Percentiles rank a stretch among this genome's conserved stretches.
Conservation (phyloP, 1,139 yeast genomes). For the Diutina sp. region DNA sequence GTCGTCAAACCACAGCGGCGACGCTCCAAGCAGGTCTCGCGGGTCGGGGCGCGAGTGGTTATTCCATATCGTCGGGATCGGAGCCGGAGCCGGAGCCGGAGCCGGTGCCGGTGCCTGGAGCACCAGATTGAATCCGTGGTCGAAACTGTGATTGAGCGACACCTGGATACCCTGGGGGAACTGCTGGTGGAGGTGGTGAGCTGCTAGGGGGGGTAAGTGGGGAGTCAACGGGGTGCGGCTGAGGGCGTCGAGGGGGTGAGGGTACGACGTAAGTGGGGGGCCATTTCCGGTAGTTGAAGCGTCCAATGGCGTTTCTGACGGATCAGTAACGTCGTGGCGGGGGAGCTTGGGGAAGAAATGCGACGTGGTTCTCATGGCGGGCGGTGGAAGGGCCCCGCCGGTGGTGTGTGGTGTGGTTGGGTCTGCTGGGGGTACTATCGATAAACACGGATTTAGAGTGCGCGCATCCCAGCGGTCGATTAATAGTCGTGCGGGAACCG, state of each 20-base stretch:
- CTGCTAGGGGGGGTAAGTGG: background rate
- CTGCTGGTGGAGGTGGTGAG: background rate
- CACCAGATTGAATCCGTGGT: background rate
- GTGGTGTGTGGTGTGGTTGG: background rate
- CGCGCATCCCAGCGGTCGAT: background rate
- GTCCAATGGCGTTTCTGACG: background rate
- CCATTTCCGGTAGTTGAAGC: background rate
- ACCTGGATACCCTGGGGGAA: background rate
- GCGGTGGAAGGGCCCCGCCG: background rate
- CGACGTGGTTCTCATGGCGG: background rate
- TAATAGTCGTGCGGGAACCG: no score
- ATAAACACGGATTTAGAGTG: background rate
- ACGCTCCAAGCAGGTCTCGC: background rate
- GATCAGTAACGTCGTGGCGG: background rate
- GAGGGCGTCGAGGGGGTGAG: background rate
- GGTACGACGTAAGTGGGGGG: background rate
- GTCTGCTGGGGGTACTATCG: background rate
- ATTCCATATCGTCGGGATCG: background rate
- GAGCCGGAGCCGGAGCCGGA: background rate
- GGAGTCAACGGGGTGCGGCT: background rate
- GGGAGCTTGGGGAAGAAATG: background rate
- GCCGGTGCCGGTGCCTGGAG: background rate
- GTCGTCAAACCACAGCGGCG: background rate
- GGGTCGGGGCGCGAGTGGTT: background rate
- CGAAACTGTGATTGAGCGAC: background rate